Evolutionary conservation across 495 filamentous ascomycete species (phyloP).

Genomic region (Bacidia gigantensis): DNA sequence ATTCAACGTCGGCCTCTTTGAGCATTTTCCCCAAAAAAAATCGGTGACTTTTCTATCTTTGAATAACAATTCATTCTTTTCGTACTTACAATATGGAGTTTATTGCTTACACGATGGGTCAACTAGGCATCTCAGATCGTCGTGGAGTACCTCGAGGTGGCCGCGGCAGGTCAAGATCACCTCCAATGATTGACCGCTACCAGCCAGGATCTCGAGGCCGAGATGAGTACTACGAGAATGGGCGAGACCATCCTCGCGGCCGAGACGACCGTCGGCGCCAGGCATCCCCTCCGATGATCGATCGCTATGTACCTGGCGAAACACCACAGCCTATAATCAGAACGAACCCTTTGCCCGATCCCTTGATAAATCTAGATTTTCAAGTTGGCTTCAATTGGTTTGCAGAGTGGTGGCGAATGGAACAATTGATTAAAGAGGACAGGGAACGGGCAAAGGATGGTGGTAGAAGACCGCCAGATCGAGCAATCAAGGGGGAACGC

Average conservation of each 20-base stretch:
- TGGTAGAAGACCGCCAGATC: slow-evolving; percentile 54
- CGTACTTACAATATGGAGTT: background rate
- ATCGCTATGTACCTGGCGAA: slow-evolving; percentile 90
- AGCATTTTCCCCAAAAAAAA: no score
- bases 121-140: slow-evolving; percentile 33
- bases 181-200: slow-evolving; percentile 54
- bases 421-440: slow-evolving; percentile 76
- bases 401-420: slow-evolving; percentile 88
- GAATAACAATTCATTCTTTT: no score
- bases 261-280: slow-evolving; percentile 53
- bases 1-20: no score
- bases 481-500: slow-evolving; percentile 52
- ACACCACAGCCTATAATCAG: slow-evolving; percentile 43
- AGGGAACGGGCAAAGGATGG: slow-evolving; percentile 66
- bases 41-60: no score
- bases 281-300: slow-evolving; percentile 61
- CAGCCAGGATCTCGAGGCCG: slow-evolving; percentile 46
- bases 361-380: slow-evolving; percentile 69
- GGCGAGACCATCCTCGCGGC: slow-evolving; percentile 58
- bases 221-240: slow-evolving; percentile 36
- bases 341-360: slow-evolving; percentile 65
- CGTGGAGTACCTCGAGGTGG: slow-evolving; percentile 25
- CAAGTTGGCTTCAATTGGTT: slow-evolving; percentile 96
- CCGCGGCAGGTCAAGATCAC: slow-evolving; percentile 56
- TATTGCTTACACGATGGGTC: background rate